These are phyloP conservation scores for Sclerotinia sclerotiorum DNA, from an alignment of 2,329 filamentous ascomycete species.

Conservation along the genomic window DNA sequence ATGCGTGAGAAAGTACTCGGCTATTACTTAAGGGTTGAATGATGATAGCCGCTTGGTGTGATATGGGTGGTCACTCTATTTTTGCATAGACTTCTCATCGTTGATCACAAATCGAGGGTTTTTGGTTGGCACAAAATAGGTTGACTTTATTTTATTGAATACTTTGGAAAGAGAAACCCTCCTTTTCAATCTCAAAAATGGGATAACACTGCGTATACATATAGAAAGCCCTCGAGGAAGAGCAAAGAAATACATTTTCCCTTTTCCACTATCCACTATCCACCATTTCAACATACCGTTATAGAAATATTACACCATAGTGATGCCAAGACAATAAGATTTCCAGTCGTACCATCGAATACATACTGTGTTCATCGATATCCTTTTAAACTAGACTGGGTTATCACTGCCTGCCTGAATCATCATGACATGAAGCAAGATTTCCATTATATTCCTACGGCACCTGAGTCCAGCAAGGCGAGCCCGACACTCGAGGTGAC, in stretches of 20 bases:
- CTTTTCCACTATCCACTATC: background rate
- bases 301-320: background rate
- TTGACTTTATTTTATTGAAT: background rate
- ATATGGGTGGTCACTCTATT: background rate
- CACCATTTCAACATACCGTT: background rate
- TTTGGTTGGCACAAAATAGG: background rate
- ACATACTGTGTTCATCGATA: background rate
- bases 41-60: background rate
- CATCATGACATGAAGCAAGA: background rate
- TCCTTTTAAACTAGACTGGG: background rate
- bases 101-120: background rate
- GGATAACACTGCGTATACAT: background rate
- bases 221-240: background rate
- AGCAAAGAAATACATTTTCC: background rate
- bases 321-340: background rate
- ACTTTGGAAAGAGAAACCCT: background rate
- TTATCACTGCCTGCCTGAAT: background rate
- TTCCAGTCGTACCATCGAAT: background rate
- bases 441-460: background rate
- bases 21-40: background rate
- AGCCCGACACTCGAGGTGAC: background rate
- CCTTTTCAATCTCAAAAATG: background rate
- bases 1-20: background rate
- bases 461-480: no score
- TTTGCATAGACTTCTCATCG: background rate